Conservation (phyloP, 768 basidiomycete genomes). For the Leccinum sublutescens region DNA sequence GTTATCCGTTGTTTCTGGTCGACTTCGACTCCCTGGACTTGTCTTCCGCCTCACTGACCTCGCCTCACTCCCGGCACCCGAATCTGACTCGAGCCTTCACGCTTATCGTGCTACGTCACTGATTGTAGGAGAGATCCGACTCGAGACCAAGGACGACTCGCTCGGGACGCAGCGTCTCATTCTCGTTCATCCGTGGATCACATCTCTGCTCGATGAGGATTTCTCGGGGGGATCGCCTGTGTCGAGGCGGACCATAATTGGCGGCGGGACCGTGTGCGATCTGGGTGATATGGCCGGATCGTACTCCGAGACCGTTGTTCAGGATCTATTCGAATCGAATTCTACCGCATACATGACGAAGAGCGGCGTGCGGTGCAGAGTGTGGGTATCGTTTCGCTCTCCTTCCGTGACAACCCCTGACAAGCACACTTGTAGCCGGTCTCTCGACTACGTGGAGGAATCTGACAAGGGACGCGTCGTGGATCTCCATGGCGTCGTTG, state of each 20-base stretch:
- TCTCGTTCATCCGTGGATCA: too few relatives aligned
- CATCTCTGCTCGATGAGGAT: too few relatives aligned
- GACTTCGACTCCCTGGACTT: too few relatives aligned
- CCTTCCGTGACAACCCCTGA: neutral
- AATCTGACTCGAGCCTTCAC: too few relatives aligned
- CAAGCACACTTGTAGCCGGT: constrained; percentile 5
- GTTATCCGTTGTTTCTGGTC: too few relatives aligned
- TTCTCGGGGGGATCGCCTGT: neutral
- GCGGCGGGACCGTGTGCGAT: neutral
- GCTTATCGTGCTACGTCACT: too few relatives aligned
- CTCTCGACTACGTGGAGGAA: constrained; percentile 5
- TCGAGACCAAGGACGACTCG: too few relatives aligned
- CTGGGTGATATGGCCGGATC: neutral
- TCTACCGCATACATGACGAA: neutral
- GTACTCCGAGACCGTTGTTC: neutral
- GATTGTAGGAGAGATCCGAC: too few relatives aligned
- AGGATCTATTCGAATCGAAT: neutral
- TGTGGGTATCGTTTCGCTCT: constrained; percentile 1
- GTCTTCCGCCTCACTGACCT: too few relatives aligned
- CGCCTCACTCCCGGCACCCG: too few relatives aligned
- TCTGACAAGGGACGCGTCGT: neutral
- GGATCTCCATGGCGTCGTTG: constrained; percentile 6
- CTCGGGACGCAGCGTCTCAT: too few relatives aligned
- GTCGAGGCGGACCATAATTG: neutral
- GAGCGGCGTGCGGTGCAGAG: neutral